These are phyloP conservation scores for Debaryomyces hansenii DNA, from an alignment of 805 yeast species.

Conservation along the genomic window DNA sequence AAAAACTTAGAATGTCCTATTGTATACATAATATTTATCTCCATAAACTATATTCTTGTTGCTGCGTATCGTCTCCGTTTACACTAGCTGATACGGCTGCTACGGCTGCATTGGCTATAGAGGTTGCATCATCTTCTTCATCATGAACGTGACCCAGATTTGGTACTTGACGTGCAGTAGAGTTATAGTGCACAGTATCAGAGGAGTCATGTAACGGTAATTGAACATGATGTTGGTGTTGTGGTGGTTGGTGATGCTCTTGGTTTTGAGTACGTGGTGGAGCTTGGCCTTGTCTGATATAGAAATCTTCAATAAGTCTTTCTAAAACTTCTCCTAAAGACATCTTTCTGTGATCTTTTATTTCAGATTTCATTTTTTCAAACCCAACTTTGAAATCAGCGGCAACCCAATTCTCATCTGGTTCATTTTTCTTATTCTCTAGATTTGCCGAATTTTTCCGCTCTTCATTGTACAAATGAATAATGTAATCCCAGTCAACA, in stretches of 20 bases:
- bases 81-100: conserved; percentile 34
- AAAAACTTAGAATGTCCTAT: background rate
- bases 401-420: conserved; percentile 48
- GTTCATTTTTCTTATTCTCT: conserved; percentile 4
- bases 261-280: conserved; percentile 2
- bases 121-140: conserved; percentile 25
- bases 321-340: conserved; percentile 14
- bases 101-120: conserved; percentile 39
- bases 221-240: background rate
- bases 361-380: conserved; percentile 54
- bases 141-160: conserved; percentile 3
- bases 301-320: conserved; percentile 12
- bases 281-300: conserved; percentile 6
- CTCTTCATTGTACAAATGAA: conserved; percentile 27
- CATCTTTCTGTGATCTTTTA: conserved; percentile 39
- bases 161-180: background rate
- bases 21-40: conserved; percentile 14
- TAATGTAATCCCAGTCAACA: conserved; percentile 37
- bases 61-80: conserved; percentile 27
- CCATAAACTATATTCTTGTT: conserved; percentile 39
- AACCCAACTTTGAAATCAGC: conserved; percentile 62
- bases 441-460: background rate
- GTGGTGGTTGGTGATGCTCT: background rate
- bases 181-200: background rate
- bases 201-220: conserved; percentile 1